Percentiles rank a stretch among this genome's conserved stretches.
These are phyloP conservation scores for Tylopilus plumbeoviolaceoides DNA, from an alignment of 768 basidiomycete species.

Conservation along the genomic window DNA sequence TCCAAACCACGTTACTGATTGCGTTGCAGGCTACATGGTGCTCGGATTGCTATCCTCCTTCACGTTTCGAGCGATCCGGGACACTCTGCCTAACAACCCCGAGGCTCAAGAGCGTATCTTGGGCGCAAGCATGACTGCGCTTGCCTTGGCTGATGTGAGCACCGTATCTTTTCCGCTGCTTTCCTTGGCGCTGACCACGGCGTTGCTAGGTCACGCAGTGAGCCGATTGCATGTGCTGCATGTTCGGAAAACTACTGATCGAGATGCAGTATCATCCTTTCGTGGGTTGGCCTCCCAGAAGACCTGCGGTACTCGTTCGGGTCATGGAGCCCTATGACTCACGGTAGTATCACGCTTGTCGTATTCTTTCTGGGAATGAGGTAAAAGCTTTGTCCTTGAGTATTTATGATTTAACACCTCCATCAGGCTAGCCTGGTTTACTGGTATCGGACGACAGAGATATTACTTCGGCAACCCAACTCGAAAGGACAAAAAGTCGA, in stretches of 20 bases:
- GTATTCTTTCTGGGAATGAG: constrained; percentile 53
- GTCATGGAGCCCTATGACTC: constrained; percentile 69
- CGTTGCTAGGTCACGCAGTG: constrained; percentile 56
- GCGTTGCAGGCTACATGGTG: constrained; percentile 52
- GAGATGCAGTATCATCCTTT: constrained; percentile 48
- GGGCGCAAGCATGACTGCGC: constrained; percentile 56
- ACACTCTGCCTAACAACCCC: constrained; percentile 52
- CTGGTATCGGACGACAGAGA: constrained; percentile 44
- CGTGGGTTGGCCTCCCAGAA: constrained; percentile 55
- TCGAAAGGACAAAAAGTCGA: constrained; percentile 12
- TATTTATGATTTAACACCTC: constrained; percentile 4
- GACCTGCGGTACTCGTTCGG: constrained; percentile 46
- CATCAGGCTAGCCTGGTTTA: constrained; percentile 51
- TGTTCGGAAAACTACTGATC: not conserved
- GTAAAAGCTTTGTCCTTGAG: constrained; percentile 30
- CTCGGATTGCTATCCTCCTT: constrained; percentile 62
- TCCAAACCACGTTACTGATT: not conserved
- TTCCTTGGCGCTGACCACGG: constrained; percentile 1
- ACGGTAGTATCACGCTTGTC: constrained; percentile 38
- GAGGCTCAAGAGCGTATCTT: constrained; percentile 65
- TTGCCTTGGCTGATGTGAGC: constrained; percentile 70
- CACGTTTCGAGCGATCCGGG: constrained; percentile 63
- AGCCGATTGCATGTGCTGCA: constrained; percentile 18
- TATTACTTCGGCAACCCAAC: constrained; percentile 36
- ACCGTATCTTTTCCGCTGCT: not conserved